These are phyloP conservation scores for slime mould (Dictyostelium discoideum) DNA, from an alignment of 78 protist genomes.

Conservation along the genomic window DNA sequence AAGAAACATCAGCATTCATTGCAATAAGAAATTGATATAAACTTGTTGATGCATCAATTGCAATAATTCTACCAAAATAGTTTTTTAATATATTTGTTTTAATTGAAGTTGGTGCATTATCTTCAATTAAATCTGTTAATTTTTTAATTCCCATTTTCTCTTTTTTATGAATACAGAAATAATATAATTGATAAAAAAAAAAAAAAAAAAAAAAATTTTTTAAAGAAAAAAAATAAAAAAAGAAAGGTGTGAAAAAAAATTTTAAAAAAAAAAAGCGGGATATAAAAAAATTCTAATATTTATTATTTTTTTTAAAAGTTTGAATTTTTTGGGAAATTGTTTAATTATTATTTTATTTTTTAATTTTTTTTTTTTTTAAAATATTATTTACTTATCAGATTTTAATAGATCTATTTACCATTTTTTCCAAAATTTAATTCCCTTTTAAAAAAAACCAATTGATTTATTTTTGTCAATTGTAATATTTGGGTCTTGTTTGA, in stretches of 20 bases:
- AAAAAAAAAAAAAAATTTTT: neutral
- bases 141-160: conserved; percentile 97
- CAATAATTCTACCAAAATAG: conserved; percentile 92
- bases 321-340: too few species aligned
- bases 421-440: too few species aligned
- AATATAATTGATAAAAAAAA: neutral
- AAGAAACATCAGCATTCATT: conserved; percentile 63
- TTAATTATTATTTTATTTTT: too few species aligned
- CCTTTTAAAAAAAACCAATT: too few species aligned
- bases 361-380: too few species aligned
- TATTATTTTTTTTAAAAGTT: too few species aligned
- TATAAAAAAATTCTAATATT: too few species aligned
- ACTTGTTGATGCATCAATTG: conserved; percentile 97
- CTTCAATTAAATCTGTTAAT: conserved; percentile 89
- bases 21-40: conserved; percentile 98
- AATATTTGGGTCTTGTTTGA: too few species aligned
- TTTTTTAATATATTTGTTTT: conserved; percentile 88
- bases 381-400: too few species aligned
- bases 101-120: conserved; percentile 90
- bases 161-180: neutral
- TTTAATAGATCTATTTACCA: too few species aligned
- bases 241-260: neutral
- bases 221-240: neutral
- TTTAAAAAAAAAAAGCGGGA: neutral
- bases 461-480: too few species aligned